These are phyloP conservation scores for Candida neerlandica DNA, from an alignment of 1,139 yeast species.

Conservation along the genomic window DNA sequence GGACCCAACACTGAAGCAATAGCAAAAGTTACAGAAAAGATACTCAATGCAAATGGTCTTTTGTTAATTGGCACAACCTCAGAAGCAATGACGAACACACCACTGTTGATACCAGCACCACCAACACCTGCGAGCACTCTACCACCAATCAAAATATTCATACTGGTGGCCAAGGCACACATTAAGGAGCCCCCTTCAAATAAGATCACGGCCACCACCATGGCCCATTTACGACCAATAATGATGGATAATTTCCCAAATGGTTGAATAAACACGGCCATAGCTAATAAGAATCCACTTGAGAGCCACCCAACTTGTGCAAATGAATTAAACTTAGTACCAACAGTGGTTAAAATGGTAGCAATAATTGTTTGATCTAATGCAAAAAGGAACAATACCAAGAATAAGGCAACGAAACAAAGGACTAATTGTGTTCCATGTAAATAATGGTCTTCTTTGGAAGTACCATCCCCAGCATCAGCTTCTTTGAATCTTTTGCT, in stretches of 20 bases:
- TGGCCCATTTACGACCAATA: slow-evolving; percentile 47
- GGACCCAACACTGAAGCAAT: slow-evolving; percentile 61
- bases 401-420: slow-evolving; percentile 30
- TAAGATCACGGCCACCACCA: slow-evolving; percentile 35
- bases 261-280: slow-evolving; percentile 38
- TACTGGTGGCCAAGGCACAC: slow-evolving; percentile 38
- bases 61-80: slow-evolving; percentile 34
- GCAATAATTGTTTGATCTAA: slow-evolving; percentile 46
- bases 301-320: slow-evolving; percentile 62
- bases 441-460: slow-evolving; percentile 40
- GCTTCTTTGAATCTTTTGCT: slow-evolving; percentile 26
- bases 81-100: slow-evolving; percentile 29
- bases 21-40: slow-evolving; percentile 40
- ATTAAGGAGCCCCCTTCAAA: slow-evolving; percentile 42
- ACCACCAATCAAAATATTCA: slow-evolving; percentile 43
- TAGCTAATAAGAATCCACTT: slow-evolving; percentile 55
- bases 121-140: slow-evolving; percentile 40
- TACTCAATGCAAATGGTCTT: slow-evolving; percentile 37
- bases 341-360: slow-evolving; percentile 40
- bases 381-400: slow-evolving; percentile 39
- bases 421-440: slow-evolving; percentile 29
- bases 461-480: slow-evolving; percentile 48
- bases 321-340: slow-evolving; percentile 45
- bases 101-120: slow-evolving; percentile 35
- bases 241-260: slow-evolving; percentile 49